These are phyloP conservation scores for Rhizophagus sp. DNA, from an alignment of 192 early-diverging fungal species.

Conservation along the genomic window DNA sequence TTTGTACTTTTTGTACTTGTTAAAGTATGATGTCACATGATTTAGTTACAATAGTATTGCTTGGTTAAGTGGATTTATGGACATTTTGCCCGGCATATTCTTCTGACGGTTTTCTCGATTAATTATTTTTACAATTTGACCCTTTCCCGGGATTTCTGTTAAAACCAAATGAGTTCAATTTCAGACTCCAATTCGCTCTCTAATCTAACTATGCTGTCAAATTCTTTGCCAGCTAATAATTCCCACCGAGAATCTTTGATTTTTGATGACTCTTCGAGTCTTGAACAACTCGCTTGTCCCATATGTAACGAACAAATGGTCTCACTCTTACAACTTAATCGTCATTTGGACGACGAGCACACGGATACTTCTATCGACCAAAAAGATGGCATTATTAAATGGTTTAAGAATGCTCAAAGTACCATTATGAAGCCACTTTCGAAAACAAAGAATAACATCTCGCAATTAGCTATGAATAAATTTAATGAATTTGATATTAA, in stretches of 20 bases:
- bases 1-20: too few relatives aligned
- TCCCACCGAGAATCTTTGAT: slow-evolving; percentile 23
- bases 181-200: slow-evolving; percentile 17
- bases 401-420: slow-evolving; percentile 56
- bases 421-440: slow-evolving; percentile 46
- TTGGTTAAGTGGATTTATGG: too few relatives aligned
- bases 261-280: slow-evolving; percentile 18
- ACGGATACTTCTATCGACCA: slow-evolving; percentile 53
- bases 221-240: slow-evolving; percentile 12
- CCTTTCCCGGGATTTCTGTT: not conserved
- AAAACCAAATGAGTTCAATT: slow-evolving; percentile 24
- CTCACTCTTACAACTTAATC: slow-evolving; percentile 40
- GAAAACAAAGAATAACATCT: slow-evolving; percentile 43
- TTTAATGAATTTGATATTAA: slow-evolving; percentile 48
- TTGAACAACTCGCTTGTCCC: slow-evolving; percentile 36
- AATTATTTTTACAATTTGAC: not conserved
- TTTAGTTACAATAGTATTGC: too few relatives aligned
- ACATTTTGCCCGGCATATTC: not conserved
- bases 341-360: slow-evolving; percentile 52
- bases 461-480: slow-evolving; percentile 40
- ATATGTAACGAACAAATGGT: slow-evolving; percentile 40
- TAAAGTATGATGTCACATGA: too few relatives aligned
- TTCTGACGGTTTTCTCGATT: not conserved
- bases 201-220: slow-evolving; percentile 3
- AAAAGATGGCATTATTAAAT: slow-evolving; percentile 47